phyloP scores from a whole-genome alignment of 768 basidiomycete species.

The Lactarius deliciosus region DNA sequence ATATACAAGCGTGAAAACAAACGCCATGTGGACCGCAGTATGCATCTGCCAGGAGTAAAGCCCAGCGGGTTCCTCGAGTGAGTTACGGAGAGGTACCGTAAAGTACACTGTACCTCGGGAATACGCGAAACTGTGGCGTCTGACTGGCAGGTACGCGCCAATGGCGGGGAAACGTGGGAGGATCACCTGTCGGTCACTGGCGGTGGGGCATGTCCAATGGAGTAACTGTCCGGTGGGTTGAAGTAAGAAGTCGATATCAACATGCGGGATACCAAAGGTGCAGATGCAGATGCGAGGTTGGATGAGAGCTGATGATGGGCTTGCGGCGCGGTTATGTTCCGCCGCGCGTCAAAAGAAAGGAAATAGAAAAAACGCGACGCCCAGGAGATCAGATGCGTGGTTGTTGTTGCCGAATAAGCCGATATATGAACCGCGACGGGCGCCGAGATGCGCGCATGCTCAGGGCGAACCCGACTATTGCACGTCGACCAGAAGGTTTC shows the following conservation, averaged over 20 bases:
- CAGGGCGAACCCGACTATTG: constrained; percentile 48
- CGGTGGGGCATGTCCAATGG: constrained; percentile 6
- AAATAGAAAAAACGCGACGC: constrained; percentile 17
- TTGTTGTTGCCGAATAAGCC: constrained; percentile 25
- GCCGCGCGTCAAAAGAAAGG: constrained; percentile 16
- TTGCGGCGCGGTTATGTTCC: constrained; percentile 13
- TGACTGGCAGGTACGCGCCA: neutral
- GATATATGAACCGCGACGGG: constrained; percentile 23
- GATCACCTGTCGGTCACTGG: constrained; percentile 6
- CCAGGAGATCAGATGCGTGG: constrained; percentile 19
- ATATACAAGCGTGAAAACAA: constrained; percentile 12
- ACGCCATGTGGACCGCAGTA: constrained; percentile 5
- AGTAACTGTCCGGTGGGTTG: neutral
- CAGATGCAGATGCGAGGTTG: constrained; percentile 25
- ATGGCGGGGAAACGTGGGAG: constrained; percentile 12
- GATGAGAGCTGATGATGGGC: constrained; percentile 20
- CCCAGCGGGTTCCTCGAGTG: constrained; percentile 6
- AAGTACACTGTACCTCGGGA: neutral
- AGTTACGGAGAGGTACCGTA: neutral
- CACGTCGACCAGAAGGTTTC: constrained; percentile 83
- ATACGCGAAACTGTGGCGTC: constrained; percentile 1
- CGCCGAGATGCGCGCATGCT: constrained; percentile 12
- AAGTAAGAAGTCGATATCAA: constrained; percentile 22
- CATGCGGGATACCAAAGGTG: constrained; percentile 26
- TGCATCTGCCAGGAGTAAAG: constrained; percentile 1